Base-by-base conservation (phyloP, 2,329 filamentous ascomycete species). In the Diaporthe eres region DNA sequence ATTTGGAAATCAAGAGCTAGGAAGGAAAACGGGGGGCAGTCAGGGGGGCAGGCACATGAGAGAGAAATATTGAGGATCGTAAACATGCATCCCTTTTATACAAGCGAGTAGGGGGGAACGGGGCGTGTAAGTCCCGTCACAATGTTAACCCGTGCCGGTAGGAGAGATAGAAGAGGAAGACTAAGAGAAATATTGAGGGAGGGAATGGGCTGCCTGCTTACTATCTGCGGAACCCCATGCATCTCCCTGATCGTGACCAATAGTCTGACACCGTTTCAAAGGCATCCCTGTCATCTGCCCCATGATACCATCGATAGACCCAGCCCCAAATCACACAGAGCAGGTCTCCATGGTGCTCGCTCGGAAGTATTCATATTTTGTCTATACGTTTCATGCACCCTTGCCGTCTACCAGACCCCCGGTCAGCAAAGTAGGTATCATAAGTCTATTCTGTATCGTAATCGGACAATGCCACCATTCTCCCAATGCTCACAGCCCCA, bases 401-500 rank as follows among this genome's bases (percentile, higher is more conserved):
- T 39, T 31, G n/a, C 47, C 74, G 28, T 75, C 74, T 73, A 77
- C 37, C 65, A 17, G 65, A 61, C 74, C 60, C 71, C 74, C 49
- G 3, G 47, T 28, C 76, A 25, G 76, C 58, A 74, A 77, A 57
- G 76, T 68, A 75, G 74, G 74, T 77, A 77, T 77, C 63, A 75
- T 63, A 49, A 53, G 53, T 75, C 49, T 70, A 51, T 74, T 65
- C 19, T 44, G 39, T 73, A 53, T 39, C 70, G 47, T 47, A 58
- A n/a, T 22, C 39, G 51, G 31, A 19, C 37, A 57, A 13, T 61
- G 39, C 49, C 55, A 49, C 19, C 37, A n/a, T 10, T 19, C 5
- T 19, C 47, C 12, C 12, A 17, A 31, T 37, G 34, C 34, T 75
- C 42, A 77, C 51, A 77, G 60, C n/a, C 57, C 57, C 58, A 74